A percentile compares a stretch with the other conserved stretches of the same genome.
Conservation (phyloP, 2,329 filamentous ascomycete species). For the Cercospora sp. region DNA sequence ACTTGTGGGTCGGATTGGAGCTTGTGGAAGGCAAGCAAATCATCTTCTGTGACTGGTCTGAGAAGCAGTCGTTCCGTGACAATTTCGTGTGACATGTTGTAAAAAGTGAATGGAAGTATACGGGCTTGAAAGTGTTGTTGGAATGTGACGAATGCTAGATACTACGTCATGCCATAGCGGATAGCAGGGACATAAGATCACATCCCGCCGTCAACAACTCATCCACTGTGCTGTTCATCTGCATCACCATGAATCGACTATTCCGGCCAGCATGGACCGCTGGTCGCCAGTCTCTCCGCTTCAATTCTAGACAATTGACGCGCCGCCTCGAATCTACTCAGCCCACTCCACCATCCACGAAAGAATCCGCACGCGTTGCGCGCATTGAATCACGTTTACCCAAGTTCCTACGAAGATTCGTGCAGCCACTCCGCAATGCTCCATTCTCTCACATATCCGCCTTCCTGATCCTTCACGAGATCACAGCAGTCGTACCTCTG, state of each 20-base stretch:
- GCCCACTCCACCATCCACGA: conserved; percentile 1
- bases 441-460: conserved; percentile 80
- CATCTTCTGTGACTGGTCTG: conserved; percentile 18
- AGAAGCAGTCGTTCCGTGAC: conserved; percentile 19
- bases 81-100: not conserved
- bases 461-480: conserved; percentile 87
- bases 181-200: not conserved
- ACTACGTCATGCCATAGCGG: not conserved
- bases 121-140: not conserved
- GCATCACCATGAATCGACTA: conserved; percentile 7
- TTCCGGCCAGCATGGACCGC: conserved; percentile 6
- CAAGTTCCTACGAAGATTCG: conserved; percentile 66
- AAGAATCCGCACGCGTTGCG: conserved; percentile 32
- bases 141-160: not conserved
- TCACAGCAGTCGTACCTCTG: conserved; percentile 82
- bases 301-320: not conserved
- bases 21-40: conserved; percentile 21
- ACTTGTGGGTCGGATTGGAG: conserved; percentile 24
- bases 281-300: not conserved
- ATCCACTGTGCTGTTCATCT: not conserved
- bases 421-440: conserved; percentile 68
- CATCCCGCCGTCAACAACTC: not conserved
- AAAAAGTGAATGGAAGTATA: not conserved
- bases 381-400: conserved; percentile 55
- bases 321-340: conserved; percentile 9